These are phyloP conservation scores for Lachnellula subtilissima DNA, from an alignment of 2,329 filamentous ascomycete species.

Conservation along the genomic window DNA sequence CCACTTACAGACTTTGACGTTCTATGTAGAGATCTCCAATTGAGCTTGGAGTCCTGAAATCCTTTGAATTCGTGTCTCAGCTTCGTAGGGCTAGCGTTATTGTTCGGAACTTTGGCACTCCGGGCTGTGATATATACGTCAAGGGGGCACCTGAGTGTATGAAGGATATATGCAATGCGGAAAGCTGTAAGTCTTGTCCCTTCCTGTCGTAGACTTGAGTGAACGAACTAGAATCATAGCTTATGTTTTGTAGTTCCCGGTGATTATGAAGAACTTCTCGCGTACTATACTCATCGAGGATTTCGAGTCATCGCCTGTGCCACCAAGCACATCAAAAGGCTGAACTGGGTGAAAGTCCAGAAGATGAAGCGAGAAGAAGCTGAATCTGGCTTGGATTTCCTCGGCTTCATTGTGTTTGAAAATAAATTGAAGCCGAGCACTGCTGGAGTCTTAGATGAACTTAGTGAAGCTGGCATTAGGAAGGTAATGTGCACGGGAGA, in stretches of 20 bases:
- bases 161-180: constrained; percentile 81
- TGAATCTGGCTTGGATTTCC: constrained; percentile 78
- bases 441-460: constrained; percentile 72
- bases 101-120: constrained; percentile 80
- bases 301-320: constrained; percentile 96
- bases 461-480: constrained; percentile 77
- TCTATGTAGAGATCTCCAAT: constrained; percentile 47
- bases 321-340: constrained; percentile 77
- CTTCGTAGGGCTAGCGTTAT: constrained; percentile 89
- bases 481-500: constrained; percentile 97
- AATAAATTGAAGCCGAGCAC: constrained; percentile 95
- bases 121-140: constrained; percentile 82
- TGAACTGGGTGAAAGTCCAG: constrained; percentile 91
- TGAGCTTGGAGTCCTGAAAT: constrained; percentile 84
- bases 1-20: not conserved
- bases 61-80: constrained; percentile 93
- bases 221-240: not conserved
- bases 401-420: constrained; percentile 97
- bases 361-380: constrained; percentile 87
- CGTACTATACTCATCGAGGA: constrained; percentile 89
- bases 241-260: constrained; percentile 55
- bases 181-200: constrained; percentile 58
- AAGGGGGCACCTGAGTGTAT: constrained; percentile 97
- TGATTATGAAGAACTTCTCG: constrained; percentile 85
- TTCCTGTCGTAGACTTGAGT: not conserved